Base-by-base conservation (phyloP, 257 asterid genomes). In the Orobanche coerulescens region DNA sequence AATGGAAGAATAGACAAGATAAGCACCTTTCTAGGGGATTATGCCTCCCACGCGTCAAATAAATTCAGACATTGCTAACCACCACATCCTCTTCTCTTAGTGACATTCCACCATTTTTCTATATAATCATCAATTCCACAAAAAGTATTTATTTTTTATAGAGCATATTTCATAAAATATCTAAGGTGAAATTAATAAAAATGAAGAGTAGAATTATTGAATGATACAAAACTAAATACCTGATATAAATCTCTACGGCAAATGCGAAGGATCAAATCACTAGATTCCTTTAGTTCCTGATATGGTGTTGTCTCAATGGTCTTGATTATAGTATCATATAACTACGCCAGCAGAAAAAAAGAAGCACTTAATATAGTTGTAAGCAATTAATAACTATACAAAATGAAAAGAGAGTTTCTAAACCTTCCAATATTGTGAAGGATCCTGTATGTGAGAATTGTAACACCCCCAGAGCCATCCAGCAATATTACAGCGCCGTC, bases 381-480 rank as follows among this genome's bases (percentile, higher is more conserved):
- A 67, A 54, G 47, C 47, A 54, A 33, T 42, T 43, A 66, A 2
- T n/a, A 52, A 58, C 55, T 33, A 67, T 24, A 69, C 16, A 67
- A 10, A 48, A 55, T 52, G n/a, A n/a, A n/a, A 50, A 58, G 72
- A 65, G 46, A 70, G 71, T 61, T 61, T 42, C 61, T 74, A 42
- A 13, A 88, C 96, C 95, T 92, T 92, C 98, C 98, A 92, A 78
- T 77, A 92, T 66, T 84, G 71, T 68, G 94, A 74, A 33, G 96
- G 96, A 57, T 92, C 95, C 24, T 81, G 83, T 67, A 88, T 80
- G 75, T 81, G 63, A 70, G 96, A n/a, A 92, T 75, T n/a, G n/a
- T n/a, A n/a, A n/a, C n/a, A n/a, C n/a, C n/a, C n/a, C n/a, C n/a
- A n/a, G n/a, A n/a, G n/a, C n/a, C n/a, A n/a, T n/a, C n/a, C n/a